Evolutionary conservation across 306 rosid species (phyloP).

Genomic region (Quercus rubra): DNA sequence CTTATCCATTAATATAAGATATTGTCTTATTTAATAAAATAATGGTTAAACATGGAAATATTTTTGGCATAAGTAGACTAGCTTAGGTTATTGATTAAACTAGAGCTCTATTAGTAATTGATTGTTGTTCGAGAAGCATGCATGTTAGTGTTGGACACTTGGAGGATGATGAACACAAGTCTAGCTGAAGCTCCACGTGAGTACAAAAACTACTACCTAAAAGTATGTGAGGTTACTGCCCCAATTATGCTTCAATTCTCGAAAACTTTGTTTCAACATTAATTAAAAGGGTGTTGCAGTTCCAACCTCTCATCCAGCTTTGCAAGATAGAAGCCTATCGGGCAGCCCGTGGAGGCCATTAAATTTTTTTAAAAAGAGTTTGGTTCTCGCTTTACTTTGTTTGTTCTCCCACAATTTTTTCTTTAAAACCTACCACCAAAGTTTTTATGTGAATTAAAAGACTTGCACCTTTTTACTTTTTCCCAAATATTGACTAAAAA

Average conservation of each 20-base stretch:
- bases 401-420: too few relatives aligned
- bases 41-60: too few relatives aligned
- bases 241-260: not conserved
- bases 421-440: too few relatives aligned
- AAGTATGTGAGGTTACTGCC: constrained; percentile 8
- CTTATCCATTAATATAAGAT: too few relatives aligned
- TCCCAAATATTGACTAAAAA: too few relatives aligned
- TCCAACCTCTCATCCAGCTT: constrained; percentile 20
- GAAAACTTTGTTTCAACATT: constrained; percentile 9
- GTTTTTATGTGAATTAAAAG: too few relatives aligned
- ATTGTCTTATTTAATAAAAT: too few relatives aligned
- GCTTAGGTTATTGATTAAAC: not conserved
- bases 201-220: constrained; percentile 3
- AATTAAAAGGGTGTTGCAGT: constrained; percentile 14
- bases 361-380: not conserved
- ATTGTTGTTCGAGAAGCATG: not conserved
- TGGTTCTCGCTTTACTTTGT: too few relatives aligned
- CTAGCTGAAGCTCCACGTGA: constrained; percentile 19
- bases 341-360: constrained; percentile 16
- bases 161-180: constrained; percentile 12
- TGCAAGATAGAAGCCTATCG: not conserved
- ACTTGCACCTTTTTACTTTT: too few relatives aligned
- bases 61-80: too few relatives aligned
- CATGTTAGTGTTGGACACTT: constrained; percentile 9
- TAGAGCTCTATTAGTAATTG: not conserved